A percentile compares a stretch with the other conserved stretches of the same genome.
Conservation (phyloP, 192 early-diverging fungal species). For the Mortierella antarctica region DNA sequence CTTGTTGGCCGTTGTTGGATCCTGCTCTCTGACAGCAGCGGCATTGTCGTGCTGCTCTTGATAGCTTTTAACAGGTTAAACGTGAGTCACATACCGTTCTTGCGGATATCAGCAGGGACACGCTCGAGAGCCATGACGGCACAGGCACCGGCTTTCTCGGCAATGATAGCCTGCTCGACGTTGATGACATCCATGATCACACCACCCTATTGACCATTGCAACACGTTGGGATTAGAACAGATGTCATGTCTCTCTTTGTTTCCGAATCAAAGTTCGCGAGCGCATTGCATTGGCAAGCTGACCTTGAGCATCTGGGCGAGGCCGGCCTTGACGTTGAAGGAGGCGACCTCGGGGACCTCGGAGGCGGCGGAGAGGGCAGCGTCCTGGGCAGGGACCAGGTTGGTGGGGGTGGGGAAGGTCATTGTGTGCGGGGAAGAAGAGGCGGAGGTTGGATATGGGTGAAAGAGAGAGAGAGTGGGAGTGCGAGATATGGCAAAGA, state of each 20-base stretch:
- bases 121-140: slow-evolving; percentile 98
- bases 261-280: too few relatives aligned
- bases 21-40: too few relatives aligned
- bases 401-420: slow-evolving; percentile 61
- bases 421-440: slow-evolving; percentile 2
- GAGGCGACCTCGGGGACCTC: slow-evolving; percentile 55
- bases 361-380: slow-evolving; percentile 30
- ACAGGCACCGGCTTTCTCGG: slow-evolving; percentile 95
- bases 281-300: not conserved
- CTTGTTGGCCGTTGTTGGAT: too few relatives aligned
- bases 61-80: too few relatives aligned
- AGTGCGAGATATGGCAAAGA: not conserved
- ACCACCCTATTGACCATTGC: slow-evolving; percentile 75
- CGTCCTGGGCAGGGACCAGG: slow-evolving; percentile 48
- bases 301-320: slow-evolving; percentile 98
- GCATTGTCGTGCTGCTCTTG: too few relatives aligned
- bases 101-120: slow-evolving; percentile 98
- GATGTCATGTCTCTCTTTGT: too few relatives aligned
- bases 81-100: slow-evolving; percentile 72
- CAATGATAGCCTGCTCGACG: slow-evolving; percentile 97
- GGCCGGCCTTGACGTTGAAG: slow-evolving; percentile 93
- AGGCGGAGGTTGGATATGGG: not conserved
- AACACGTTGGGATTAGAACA: not conserved
- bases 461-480: not conserved
- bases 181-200: slow-evolving; percentile 99